Conservation (phyloP, 139 green algal genomes). For the Chlorella sp. region DNA sequence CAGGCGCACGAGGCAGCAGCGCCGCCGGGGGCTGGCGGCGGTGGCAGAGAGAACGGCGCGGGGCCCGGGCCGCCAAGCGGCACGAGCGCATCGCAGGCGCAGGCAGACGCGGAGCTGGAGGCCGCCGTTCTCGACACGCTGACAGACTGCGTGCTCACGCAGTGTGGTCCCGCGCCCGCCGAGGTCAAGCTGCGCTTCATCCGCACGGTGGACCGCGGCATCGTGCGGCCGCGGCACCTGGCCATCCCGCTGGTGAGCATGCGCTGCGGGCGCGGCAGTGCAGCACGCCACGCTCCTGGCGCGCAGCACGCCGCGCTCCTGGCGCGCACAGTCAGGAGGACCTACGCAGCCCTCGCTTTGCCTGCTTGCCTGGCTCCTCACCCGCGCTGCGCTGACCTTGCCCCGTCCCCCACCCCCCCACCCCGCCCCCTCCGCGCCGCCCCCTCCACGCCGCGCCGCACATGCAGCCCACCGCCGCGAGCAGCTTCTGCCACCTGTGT, state of each 20-base stretch:
- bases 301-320: no score
- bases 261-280: not conserved
- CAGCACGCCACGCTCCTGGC: no score
- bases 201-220: slow-evolving; percentile 61
- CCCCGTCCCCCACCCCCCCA: not conserved
- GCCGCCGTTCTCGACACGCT: slow-evolving; percentile 74
- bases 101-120: slow-evolving; percentile 65
- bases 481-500: slow-evolving; percentile 76
- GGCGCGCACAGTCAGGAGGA: no score
- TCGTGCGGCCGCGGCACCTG: slow-evolving; percentile 15
- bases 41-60: no score
- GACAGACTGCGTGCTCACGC: slow-evolving; percentile 67
- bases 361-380: no score
- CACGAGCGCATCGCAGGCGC: slow-evolving; percentile 5
- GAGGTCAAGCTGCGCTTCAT: slow-evolving; percentile 62
- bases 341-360: no score
- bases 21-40: no score
- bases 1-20: no score
- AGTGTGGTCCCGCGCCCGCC: slow-evolving; percentile 41
- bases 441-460: no score
- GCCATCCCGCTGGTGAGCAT: slow-evolving; percentile 31
- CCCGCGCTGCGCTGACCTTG: not conserved
- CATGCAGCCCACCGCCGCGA: slow-evolving; percentile 30
- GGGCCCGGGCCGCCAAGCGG: no score
- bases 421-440: not conserved